A percentile compares a stretch with the other conserved stretches of the same genome.
Evolutionary conservation across 1,284 basidiomycete species (phyloP).

Genomic region (Veloboletus limbatus): DNA sequence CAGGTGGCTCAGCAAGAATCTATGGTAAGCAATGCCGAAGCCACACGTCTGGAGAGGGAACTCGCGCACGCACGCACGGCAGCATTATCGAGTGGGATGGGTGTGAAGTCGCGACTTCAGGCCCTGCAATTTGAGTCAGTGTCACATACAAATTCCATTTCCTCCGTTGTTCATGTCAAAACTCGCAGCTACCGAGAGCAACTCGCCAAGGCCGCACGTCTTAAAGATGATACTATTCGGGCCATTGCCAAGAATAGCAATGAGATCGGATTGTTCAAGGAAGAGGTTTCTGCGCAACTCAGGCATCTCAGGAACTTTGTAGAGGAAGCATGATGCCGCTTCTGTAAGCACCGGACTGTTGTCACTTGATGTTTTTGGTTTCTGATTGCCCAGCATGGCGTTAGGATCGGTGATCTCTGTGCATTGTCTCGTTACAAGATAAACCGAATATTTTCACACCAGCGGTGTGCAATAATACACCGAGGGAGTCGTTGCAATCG

Average conservation of each 20-base stretch:
- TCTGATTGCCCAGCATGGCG: background rate
- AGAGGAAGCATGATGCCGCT: constrained; percentile 44
- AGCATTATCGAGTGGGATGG: constrained; percentile 73
- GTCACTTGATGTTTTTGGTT: background rate
- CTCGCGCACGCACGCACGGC: constrained; percentile 67
- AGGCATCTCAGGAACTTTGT: constrained; percentile 64
- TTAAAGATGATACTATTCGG: constrained; percentile 73
- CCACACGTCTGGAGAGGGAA: constrained; percentile 61
- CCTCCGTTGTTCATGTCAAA: constrained; percentile 4
- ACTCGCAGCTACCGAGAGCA: constrained; percentile 67
- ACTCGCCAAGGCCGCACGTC: constrained; percentile 62
- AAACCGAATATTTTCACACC: constrained; percentile 7
- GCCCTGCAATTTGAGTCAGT: constrained; percentile 58
- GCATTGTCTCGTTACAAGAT: background rate
- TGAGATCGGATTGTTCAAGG: constrained; percentile 75
- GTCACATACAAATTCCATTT: background rate
- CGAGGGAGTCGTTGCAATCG: background rate
- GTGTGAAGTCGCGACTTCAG: constrained; percentile 73
- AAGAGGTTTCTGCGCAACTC: constrained; percentile 66
- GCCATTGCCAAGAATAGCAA: constrained; percentile 80
- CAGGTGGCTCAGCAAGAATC: constrained; percentile 76
- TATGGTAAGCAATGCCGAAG: constrained; percentile 57
- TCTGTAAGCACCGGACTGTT: background rate
- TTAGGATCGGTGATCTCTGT: constrained; percentile 1
- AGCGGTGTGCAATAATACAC: background rate